Conservation (phyloP, 352 stramenopile species). For the Pythium brachiatum region DNA sequence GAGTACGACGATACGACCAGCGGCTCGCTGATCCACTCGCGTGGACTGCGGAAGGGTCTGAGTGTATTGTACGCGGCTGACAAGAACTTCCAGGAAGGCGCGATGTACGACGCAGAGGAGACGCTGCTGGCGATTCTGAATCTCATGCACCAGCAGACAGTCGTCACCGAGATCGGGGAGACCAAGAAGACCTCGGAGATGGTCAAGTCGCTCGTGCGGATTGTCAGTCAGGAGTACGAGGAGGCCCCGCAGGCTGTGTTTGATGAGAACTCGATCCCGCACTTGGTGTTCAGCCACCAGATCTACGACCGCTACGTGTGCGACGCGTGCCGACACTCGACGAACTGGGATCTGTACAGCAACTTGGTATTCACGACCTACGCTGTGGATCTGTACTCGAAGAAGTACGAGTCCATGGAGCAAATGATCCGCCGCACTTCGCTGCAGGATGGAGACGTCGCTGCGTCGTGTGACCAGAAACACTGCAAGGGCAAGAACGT, state of each 20-base stretch:
- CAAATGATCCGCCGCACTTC: constrained; percentile 65
- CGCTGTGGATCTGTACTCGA: constrained; percentile 61
- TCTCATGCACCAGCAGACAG: constrained; percentile 84
- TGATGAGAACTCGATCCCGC: constrained; percentile 83
- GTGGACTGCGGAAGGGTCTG: constrained; percentile 76
- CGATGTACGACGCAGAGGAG: constrained; percentile 88
- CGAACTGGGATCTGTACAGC: constrained; percentile 76
- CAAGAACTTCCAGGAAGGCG: constrained; percentile 84
- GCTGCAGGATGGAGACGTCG: constrained; percentile 52
- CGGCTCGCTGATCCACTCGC: constrained; percentile 63
- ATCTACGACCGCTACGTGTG: constrained; percentile 86
- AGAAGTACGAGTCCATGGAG: constrained; percentile 67
- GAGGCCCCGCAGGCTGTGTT: constrained; percentile 70
- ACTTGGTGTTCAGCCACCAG: constrained; percentile 85
- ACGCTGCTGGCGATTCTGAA: constrained; percentile 81
- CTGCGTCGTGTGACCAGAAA: constrained; percentile 51
- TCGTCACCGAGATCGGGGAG: constrained; percentile 65
- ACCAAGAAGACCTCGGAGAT: constrained; percentile 74
- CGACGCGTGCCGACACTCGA: constrained; percentile 51
- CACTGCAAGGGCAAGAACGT: constrained; percentile 55
- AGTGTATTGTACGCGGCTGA: constrained; percentile 81
- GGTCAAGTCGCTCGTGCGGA: constrained; percentile 64
- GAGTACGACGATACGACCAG: constrained; percentile 84
- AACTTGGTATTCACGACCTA: constrained; percentile 86
- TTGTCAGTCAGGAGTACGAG: constrained; percentile 67